A percentile compares a stretch with the other conserved stretches of the same genome.
These are phyloP conservation scores for Leishmania amazonensis DNA, from an alignment of 208 protist species.

Conservation along the genomic window DNA sequence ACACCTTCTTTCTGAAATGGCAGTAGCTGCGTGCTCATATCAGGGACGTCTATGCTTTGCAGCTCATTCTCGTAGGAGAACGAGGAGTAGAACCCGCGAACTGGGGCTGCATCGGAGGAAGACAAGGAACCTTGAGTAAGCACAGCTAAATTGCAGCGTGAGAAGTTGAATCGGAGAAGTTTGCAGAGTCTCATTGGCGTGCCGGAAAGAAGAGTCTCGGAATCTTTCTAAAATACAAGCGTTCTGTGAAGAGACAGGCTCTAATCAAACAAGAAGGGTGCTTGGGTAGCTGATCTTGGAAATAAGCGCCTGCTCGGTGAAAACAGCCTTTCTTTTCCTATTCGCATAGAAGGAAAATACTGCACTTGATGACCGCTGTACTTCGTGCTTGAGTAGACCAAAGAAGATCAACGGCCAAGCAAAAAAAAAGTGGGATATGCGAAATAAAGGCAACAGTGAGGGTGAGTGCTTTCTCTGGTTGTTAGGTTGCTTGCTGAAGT, in stretches of 20 bases:
- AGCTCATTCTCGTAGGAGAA: slow-evolving; percentile 76
- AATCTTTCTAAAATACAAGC: not conserved
- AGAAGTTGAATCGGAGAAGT: slow-evolving; percentile 28
- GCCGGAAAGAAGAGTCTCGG: not conserved
- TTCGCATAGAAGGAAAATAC: not conserved
- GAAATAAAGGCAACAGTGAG: not conserved
- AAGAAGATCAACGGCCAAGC: not conserved
- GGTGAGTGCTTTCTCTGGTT: not conserved
- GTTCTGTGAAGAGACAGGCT: not conserved
- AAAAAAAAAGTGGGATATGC: not conserved
- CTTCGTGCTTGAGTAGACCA: not conserved
- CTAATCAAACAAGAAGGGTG: not conserved
- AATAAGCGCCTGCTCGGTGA: not conserved
- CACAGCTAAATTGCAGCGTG: slow-evolving; percentile 20
- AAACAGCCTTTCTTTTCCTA: not conserved
- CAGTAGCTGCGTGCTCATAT: slow-evolving; percentile 66
- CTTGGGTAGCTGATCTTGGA: not conserved
- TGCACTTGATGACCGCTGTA: not conserved
- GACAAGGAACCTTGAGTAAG: slow-evolving; percentile 43
- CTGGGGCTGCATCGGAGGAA: slow-evolving; percentile 51
- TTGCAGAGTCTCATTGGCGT: slow-evolving; percentile 31
- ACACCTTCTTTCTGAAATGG: slow-evolving; percentile 93
- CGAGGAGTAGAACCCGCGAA: slow-evolving; percentile 85
- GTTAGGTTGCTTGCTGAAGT: no score
- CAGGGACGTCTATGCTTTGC: slow-evolving; percentile 62